phyloP scores from a whole-genome alignment of 345 rosid genomes.

The Acer negundo region DNA sequence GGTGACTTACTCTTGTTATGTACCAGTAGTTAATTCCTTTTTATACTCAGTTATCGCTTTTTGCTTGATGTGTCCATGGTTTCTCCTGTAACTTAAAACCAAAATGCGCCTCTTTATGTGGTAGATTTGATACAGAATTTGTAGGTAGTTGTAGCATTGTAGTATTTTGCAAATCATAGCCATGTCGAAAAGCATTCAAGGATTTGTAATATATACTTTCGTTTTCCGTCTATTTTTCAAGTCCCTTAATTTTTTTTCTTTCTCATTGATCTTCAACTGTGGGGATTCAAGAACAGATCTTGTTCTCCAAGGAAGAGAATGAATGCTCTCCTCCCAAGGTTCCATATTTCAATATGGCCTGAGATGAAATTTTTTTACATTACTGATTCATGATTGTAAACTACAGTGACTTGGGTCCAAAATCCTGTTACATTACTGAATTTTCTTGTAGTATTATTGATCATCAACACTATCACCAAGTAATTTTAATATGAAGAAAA shows the following conservation, averaged over 20 bases:
- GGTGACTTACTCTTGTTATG: conserved; percentile 37
- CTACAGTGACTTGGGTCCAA: too few relatives aligned
- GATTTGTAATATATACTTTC: conserved; percentile 11
- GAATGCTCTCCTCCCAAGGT: neutral
- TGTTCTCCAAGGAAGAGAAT: neutral
- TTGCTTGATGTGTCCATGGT: conserved; percentile 7
- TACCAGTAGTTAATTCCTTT: neutral
- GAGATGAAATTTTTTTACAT: neutral
- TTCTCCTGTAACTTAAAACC: conserved; percentile 15
- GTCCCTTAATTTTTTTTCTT: neutral
- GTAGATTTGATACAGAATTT: conserved; percentile 15
- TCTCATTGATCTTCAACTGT: neutral
- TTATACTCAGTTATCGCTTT: neutral
- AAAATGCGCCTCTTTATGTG: neutral
- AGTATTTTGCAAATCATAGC: neutral
- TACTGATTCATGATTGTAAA: too few relatives aligned
- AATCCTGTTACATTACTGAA: too few relatives aligned
- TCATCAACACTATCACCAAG: too few relatives aligned
- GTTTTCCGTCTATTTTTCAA: neutral
- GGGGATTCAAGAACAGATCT: neutral
- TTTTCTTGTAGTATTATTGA: too few relatives aligned
- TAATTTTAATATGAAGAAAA: neutral
- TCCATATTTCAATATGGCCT: neutral
- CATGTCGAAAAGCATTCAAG: neutral
- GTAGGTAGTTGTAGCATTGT: conserved; percentile 11